Conservation (phyloP, 352 stramenopile species). For the Sclerospora graminicola region DNA sequence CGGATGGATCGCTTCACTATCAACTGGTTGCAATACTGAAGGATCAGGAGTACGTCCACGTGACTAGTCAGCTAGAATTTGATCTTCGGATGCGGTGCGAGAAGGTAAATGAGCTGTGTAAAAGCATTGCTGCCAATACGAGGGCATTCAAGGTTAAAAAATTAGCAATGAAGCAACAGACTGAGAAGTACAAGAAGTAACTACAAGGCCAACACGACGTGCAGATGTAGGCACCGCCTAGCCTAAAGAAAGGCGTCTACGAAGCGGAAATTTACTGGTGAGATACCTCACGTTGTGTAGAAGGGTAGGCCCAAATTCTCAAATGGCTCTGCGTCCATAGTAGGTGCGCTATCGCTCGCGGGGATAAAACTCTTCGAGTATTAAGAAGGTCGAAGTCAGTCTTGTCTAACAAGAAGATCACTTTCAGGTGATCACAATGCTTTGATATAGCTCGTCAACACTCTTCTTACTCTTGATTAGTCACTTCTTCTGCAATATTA, state of each 20-base stretch:
- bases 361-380: slow-evolving; percentile 30
- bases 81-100: slow-evolving; percentile 37
- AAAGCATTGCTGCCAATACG: slow-evolving; percentile 45
- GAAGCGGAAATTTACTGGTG: slow-evolving; percentile 42
- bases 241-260: slow-evolving; percentile 24
- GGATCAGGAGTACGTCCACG: too few species aligned
- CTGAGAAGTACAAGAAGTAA: too few species aligned
- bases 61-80: slow-evolving; percentile 23
- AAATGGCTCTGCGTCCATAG: slow-evolving; percentile 31
- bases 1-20: too few species aligned
- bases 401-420: slow-evolving; percentile 19
- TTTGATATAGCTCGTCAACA: slow-evolving; percentile 2
- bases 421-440: slow-evolving; percentile 10
- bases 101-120: slow-evolving; percentile 49
- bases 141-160: slow-evolving; percentile 51
- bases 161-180: slow-evolving; percentile 54
- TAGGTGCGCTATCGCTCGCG: slow-evolving; percentile 43
- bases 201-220: too few species aligned
- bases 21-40: too few species aligned
- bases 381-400: too few species aligned
- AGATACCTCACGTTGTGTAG: slow-evolving; percentile 27
- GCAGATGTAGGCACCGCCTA: slow-evolving; percentile 22
- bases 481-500: slow-evolving; percentile 10
- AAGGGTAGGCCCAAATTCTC: slow-evolving; percentile 34
- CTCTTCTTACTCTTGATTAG: slow-evolving; percentile 5